phyloP scores from a whole-genome alignment of 2,329 filamentous ascomycete species.

The Biscogniauxia marginata region DNA sequence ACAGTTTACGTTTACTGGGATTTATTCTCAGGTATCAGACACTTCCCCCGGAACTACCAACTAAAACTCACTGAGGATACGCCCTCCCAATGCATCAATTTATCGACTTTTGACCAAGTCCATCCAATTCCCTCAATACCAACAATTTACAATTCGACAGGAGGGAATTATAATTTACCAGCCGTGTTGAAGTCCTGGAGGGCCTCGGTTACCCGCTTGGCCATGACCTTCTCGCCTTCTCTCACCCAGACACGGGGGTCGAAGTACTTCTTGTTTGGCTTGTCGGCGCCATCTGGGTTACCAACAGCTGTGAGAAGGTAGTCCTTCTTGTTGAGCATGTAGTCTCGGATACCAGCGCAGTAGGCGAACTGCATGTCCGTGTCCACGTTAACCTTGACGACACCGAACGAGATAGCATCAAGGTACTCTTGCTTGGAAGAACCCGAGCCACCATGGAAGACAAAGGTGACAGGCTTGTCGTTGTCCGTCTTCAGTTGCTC shows the following conservation, averaged over 20 bases:
- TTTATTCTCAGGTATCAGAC: background rate
- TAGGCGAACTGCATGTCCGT: constrained; percentile 98
- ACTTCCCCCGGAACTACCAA: background rate
- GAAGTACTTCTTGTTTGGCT: constrained; percentile 98
- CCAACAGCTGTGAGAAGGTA: constrained; percentile 85
- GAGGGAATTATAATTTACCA: constrained; percentile 64
- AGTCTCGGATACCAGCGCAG: constrained; percentile 89
- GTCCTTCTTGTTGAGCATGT: constrained; percentile 90
- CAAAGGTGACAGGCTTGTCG: constrained; percentile 95
- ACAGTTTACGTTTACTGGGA: background rate
- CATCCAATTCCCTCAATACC: background rate
- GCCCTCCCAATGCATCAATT: background rate
- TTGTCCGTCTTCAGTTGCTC: constrained; percentile 70
- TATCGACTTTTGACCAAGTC: background rate
- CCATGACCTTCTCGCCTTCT: constrained; percentile 97
- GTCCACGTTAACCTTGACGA: constrained; percentile 99
- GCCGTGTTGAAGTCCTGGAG: constrained; percentile 91
- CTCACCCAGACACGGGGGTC: constrained; percentile 92
- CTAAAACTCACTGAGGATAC: background rate
- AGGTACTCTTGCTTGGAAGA: constrained; percentile 87
- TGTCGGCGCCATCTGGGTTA: constrained; percentile 93
- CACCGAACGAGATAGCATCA: constrained; percentile 86
- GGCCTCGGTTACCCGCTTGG: constrained; percentile 72
- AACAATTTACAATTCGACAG: background rate
- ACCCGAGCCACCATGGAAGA: constrained; percentile 98